Percentiles rank a stretch among this genome's conserved stretches.
These are phyloP conservation scores for Neurospora tetraspora DNA, from an alignment of 495 filamentous ascomycete species.

Conservation along the genomic window DNA sequence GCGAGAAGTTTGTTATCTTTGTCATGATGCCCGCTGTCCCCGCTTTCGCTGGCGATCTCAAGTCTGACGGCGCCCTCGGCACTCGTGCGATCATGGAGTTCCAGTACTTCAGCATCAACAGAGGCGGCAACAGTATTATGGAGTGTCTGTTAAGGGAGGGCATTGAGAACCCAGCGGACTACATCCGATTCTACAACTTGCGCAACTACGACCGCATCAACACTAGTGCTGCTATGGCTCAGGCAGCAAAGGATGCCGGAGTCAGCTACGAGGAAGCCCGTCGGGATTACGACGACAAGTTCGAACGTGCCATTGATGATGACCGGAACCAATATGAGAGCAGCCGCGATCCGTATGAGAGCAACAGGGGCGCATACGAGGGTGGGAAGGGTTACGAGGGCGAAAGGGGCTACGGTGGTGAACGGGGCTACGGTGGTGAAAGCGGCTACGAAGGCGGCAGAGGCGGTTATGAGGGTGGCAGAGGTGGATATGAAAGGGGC, in stretches of 20 bases:
- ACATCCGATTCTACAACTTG: constrained; percentile 93
- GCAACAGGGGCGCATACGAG: constrained; percentile 8
- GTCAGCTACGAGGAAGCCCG: constrained; percentile 66
- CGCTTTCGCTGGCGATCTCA: constrained; percentile 81
- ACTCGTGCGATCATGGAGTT: constrained; percentile 96
- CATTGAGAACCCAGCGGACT: constrained; percentile 55
- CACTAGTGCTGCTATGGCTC: constrained; percentile 49
- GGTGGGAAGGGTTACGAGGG: constrained; percentile 4
- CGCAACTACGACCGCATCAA: constrained; percentile 91
- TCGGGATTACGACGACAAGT: constrained; percentile 50
- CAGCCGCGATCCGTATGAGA: neutral
- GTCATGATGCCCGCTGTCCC: constrained; percentile 84
- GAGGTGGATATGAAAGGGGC: constrained; percentile 9
- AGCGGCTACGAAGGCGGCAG: constrained; percentile 12
- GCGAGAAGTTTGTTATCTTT: constrained; percentile 73
- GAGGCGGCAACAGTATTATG: constrained; percentile 81
- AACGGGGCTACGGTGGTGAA: neutral
- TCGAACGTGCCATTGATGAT: constrained; percentile 8
- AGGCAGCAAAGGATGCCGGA: constrained; percentile 56
- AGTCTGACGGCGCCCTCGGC: constrained; percentile 66
- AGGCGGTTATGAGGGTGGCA: constrained; percentile 2
- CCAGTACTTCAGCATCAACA: constrained; percentile 66
- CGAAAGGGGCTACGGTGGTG: neutral
- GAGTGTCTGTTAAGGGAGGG: constrained; percentile 64
- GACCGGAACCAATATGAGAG: neutral